Evolutionary conservation across 371 early-diverging fungal species (phyloP).

Genomic region (Rhizopus microsporus): DNA sequence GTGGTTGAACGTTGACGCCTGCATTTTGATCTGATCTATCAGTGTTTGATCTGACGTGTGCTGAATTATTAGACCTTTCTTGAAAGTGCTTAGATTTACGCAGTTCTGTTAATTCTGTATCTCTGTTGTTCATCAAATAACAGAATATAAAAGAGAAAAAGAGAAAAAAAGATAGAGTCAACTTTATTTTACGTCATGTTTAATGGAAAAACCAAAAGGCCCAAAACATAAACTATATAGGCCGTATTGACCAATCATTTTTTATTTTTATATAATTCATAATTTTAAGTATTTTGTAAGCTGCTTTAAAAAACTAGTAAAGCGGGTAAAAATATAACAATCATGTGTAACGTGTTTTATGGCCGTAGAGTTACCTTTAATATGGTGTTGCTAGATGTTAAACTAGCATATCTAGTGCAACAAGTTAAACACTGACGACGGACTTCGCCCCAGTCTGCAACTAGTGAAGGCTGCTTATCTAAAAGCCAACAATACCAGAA

Average conservation of each 20-base stretch:
- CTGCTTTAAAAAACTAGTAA: no score
- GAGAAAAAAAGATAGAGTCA: not conserved
- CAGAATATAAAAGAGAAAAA: not conserved
- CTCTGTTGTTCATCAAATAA: no score
- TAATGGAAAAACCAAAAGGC: not conserved
- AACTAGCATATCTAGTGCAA: no score
- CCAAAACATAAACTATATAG: not conserved
- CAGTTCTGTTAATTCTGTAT: not conserved
- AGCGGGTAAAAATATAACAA: no score
- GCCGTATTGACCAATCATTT: not conserved
- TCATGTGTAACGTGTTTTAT: no score
- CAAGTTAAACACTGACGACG: no score
- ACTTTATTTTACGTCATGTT: not conserved
- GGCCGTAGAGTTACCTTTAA: no score
- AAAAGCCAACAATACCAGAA: conserved; percentile 1
- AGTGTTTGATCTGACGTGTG: not conserved
- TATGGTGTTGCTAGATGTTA: no score
- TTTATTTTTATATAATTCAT: not conserved
- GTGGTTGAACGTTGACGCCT: not conserved
- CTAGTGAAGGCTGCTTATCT: no score
- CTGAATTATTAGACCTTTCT: not conserved
- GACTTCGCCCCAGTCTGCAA: no score
- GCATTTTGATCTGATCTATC: not conserved
- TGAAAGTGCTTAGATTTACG: not conserved
- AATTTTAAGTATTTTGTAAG: no score